Base-by-base conservation (phyloP, 2,329 filamentous ascomycete genomes). In the Colletotrichum gloeosporioides region DNA sequence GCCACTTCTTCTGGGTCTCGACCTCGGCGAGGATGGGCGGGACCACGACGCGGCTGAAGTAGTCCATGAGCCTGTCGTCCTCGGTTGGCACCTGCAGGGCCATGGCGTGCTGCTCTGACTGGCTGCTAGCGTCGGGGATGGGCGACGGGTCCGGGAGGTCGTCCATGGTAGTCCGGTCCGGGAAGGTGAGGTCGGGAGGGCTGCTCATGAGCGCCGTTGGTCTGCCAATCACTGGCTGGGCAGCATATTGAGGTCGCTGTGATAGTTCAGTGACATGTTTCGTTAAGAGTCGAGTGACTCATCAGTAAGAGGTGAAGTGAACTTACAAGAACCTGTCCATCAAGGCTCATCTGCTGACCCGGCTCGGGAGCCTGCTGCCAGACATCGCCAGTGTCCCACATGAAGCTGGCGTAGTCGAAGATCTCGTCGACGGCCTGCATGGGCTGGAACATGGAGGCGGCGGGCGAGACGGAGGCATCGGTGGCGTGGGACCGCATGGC, bases 11-110 rank as follows among this genome's bases (percentile, higher is more conserved):
- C 70, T 88, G 86, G 8, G 88, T 88, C 78, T 91, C 90, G 0
- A 90, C 87, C 64, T 90, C 87, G 22, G 87, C 87, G 6, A 91
- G 84, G 32, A 90, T 90, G 1, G 88, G 89, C 8, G 89, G 88
- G n/a, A 87, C 87, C 18, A 88, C 85, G 4, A 88, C 87, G 55
- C 84, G 85, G 22, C 86, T 81, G 73, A 90, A 90, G 70, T 88
- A 89, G 59, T 89, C 86, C 76, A 90, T 83, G 3, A 90, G 80
- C 15, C 66, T 61, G 8, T 71, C 66, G 5, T 77, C 75, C 18
- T 77, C 71, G 4, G 70, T 70, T 16, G 64, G 44, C 1, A 34
- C 59, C 4, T 74, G 71, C 5, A 69, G n/a, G n/a, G 59, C 16
- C 16, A 65, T 39, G 57, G 57, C 18, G 31, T 65, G 71, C 36